Percentiles rank a stretch among this genome's conserved stretches.
These are phyloP conservation scores for Collybia nuda DNA, from an alignment of 768 basidiomycete species.

Conservation along the genomic window DNA sequence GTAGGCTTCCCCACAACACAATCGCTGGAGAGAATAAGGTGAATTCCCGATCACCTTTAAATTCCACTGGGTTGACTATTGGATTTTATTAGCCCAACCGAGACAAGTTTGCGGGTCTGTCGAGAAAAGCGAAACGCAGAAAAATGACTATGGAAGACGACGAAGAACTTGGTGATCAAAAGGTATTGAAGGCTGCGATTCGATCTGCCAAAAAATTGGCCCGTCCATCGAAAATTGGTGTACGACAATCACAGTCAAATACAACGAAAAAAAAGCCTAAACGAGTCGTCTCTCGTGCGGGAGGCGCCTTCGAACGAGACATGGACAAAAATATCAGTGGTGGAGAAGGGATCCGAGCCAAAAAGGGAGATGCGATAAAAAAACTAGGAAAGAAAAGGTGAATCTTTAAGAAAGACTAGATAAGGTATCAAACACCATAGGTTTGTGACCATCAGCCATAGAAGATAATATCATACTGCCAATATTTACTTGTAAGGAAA, in stretches of 20 bases:
- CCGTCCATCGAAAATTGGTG: slow-evolving; percentile 74
- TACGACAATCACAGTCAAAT: slow-evolving; percentile 32
- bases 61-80: neutral
- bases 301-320: slow-evolving; percentile 60
- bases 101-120: slow-evolving; percentile 78
- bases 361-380: slow-evolving; percentile 57
- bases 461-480: no score
- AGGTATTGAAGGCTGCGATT: slow-evolving; percentile 69
- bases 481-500: no score
- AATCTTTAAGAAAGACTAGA: slow-evolving; percentile 31
- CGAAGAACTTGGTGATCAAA: slow-evolving; percentile 53
- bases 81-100: slow-evolving; percentile 57
- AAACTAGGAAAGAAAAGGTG: slow-evolving; percentile 50
- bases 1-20: slow-evolving; percentile 33
- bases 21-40: slow-evolving; percentile 41
- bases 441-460: no score
- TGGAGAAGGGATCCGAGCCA: slow-evolving; percentile 63
- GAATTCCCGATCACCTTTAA: slow-evolving; percentile 2
- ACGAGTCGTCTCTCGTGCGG: slow-evolving; percentile 30
- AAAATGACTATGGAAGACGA: slow-evolving; percentile 87
- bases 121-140: slow-evolving; percentile 84
- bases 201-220: slow-evolving; percentile 83
- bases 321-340: slow-evolving; percentile 42
- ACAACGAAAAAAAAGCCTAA: slow-evolving; percentile 30
- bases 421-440: neutral